Percentiles rank a stretch among this genome's conserved stretches.
phyloP scores from a whole-genome alignment of 2,329 filamentous ascomycete genomes.

The Stromatinia cepivora region DNA sequence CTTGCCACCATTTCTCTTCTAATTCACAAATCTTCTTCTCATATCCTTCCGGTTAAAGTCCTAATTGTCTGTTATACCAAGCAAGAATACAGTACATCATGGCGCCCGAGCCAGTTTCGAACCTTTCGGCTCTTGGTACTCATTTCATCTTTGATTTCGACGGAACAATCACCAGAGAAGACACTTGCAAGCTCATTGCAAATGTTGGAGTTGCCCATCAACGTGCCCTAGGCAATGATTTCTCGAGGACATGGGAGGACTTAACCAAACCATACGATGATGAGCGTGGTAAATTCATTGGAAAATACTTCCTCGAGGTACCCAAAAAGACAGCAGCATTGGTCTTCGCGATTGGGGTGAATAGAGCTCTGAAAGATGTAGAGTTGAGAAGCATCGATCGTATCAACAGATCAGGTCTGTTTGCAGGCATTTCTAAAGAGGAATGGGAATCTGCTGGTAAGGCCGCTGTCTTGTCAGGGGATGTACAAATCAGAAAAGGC shows the following conservation, averaged over 20 bases:
- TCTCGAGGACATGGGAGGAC: constrained; percentile 19
- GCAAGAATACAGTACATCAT: neutral
- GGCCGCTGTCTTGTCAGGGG: constrained; percentile 26
- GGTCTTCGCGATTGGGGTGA: constrained; percentile 16
- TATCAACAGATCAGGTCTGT: constrained; percentile 35
- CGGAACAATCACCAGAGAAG: constrained; percentile 39
- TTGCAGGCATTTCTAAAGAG: constrained; percentile 28
- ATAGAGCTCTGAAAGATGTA: constrained; percentile 29
- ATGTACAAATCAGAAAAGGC: constrained; percentile 30
- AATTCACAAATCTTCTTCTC: neutral
- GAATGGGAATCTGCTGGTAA: constrained; percentile 29
- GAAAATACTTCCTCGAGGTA: neutral
- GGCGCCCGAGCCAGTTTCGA: no score
- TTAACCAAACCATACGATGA: neutral
- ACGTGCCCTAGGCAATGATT: constrained; percentile 19
- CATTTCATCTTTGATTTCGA: constrained; percentile 40
- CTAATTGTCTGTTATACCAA: neutral
- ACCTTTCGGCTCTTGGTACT: neutral
- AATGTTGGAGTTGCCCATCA: constrained; percentile 28
- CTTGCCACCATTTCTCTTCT: neutral
- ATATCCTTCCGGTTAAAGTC: neutral
- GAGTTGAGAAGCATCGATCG: constrained; percentile 35
- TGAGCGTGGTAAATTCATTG: neutral
- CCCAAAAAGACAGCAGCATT: no score
- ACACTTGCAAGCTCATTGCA: constrained; percentile 35